phyloP scores from a whole-genome alignment of 441 rosid genomes.

The Erodium chrysanthum region DNA sequence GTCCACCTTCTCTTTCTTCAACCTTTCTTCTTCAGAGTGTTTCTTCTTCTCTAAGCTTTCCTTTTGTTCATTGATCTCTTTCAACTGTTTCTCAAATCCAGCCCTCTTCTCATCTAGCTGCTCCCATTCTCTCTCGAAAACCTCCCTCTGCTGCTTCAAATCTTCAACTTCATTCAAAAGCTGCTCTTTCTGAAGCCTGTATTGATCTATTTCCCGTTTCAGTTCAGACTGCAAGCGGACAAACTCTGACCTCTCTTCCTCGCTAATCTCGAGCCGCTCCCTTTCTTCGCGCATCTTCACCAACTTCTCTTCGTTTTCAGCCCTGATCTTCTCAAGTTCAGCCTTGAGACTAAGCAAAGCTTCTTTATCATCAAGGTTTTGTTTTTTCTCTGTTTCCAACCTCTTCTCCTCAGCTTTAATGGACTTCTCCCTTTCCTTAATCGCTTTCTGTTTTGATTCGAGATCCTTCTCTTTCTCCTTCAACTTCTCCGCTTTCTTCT shows the following conservation, averaged over 20 bases:
- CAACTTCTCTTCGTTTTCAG: conserved; percentile 53
- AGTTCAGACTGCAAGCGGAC: conserved; percentile 63
- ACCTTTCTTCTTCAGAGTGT: conserved; percentile 51
- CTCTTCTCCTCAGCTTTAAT: conserved; percentile 48
- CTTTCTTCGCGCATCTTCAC: conserved; percentile 48
- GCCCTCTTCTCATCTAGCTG: conserved; percentile 67
- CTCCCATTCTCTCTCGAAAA: conserved; percentile 92
- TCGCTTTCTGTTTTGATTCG: conserved; percentile 45
- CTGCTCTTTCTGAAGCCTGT: conserved; percentile 59
- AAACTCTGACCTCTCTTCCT: conserved; percentile 71
- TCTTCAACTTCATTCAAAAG: conserved; percentile 78
- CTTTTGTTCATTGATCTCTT: conserved; percentile 36
- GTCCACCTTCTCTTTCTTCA: conserved; percentile 48
- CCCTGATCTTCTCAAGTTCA: conserved; percentile 57
- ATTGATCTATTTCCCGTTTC: conserved; percentile 60
- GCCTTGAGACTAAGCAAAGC: conserved; percentile 38
- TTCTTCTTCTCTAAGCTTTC: conserved; percentile 58
- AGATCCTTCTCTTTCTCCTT: conserved; percentile 68
- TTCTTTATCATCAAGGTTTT: conserved; percentile 43
- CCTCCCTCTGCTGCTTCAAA: conserved; percentile 68
- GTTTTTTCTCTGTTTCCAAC: conserved; percentile 49
- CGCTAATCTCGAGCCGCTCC: conserved; percentile 50
- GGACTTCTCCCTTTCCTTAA: conserved; percentile 62
- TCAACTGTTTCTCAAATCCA: conserved; percentile 44
- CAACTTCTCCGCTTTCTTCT: conserved; percentile 54